These are phyloP conservation scores for Dioszegia crocea DNA, from an alignment of 768 basidiomycete species.

Conservation along the genomic window DNA sequence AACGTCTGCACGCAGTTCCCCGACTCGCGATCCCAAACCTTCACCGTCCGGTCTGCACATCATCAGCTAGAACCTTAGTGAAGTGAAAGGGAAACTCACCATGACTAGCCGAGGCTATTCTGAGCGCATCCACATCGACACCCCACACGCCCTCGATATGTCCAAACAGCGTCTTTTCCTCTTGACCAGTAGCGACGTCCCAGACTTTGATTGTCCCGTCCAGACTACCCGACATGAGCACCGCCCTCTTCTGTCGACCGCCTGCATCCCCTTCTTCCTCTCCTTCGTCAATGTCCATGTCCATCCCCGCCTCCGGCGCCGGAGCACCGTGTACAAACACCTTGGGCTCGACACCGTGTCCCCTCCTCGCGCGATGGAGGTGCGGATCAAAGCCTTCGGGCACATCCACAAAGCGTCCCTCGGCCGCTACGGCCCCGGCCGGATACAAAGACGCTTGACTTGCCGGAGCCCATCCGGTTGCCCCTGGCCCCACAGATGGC, in stretches of 20 bases:
- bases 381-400: constrained; percentile 34
- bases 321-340: constrained; percentile 26
- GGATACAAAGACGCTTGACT: constrained; percentile 6
- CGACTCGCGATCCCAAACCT: constrained; percentile 93
- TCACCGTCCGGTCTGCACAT: constrained; percentile 29
- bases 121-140: constrained; percentile 83
- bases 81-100: constrained; percentile 54
- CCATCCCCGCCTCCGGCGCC: background rate
- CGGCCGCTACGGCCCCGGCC: background rate
- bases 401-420: constrained; percentile 4
- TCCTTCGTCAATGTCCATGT: constrained; percentile 3
- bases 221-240: constrained; percentile 81
- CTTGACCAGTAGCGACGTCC: constrained; percentile 83
- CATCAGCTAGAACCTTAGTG: constrained; percentile 6
- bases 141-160: constrained; percentile 99
- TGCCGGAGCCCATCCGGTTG: constrained; percentile 8
- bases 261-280: constrained; percentile 1
- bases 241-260: constrained; percentile 40
- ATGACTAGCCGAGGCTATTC: constrained; percentile 88
- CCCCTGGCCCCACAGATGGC: background rate
- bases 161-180: constrained; percentile 80
- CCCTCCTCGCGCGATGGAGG: constrained; percentile 6
- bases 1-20: constrained; percentile 81
- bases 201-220: constrained; percentile 95
- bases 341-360: constrained; percentile 21